Evolutionary conservation across 2,329 filamentous ascomycete species (phyloP).

Genomic region (Paecilomyces sp.): DNA sequence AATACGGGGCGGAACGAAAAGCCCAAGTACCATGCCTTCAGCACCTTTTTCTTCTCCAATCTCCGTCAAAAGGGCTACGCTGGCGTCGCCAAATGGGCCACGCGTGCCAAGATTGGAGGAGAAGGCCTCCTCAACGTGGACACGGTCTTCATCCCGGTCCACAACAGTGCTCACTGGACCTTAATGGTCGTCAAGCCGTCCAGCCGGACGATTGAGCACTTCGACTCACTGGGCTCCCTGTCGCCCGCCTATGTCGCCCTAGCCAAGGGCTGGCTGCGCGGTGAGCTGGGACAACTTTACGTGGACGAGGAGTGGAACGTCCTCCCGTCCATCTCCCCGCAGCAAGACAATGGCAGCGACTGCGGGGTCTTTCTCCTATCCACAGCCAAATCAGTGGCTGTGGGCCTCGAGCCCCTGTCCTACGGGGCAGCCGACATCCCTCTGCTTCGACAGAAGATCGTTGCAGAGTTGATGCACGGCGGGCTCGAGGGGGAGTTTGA

Average conservation of each 20-base stretch:
- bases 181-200: slow-evolving; percentile 39
- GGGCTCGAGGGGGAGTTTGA: slow-evolving; percentile 37
- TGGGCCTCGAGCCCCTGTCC: slow-evolving; percentile 36
- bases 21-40: slow-evolving; percentile 38
- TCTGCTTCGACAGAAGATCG: slow-evolving; percentile 37
- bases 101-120: slow-evolving; percentile 41
- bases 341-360: slow-evolving; percentile 41
- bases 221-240: slow-evolving; percentile 36
- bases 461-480: slow-evolving; percentile 41
- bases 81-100: slow-evolving; percentile 36
- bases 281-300: slow-evolving; percentile 34
- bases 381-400: slow-evolving; percentile 40
- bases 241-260: slow-evolving; percentile 24
- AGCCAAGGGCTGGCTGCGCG: slow-evolving; percentile 35
- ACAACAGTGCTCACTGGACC: slow-evolving; percentile 42
- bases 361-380: slow-evolving; percentile 46
- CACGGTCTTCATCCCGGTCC: slow-evolving; percentile 42
- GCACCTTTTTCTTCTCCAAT: slow-evolving; percentile 39
- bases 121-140: slow-evolving; percentile 37
- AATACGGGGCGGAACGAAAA: slow-evolving; percentile 27
- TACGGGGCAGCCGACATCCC: slow-evolving; percentile 35
- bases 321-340: slow-evolving; percentile 32
- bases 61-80: slow-evolving; percentile 34
- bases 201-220: slow-evolving; percentile 39
- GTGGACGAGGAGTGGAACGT: slow-evolving; percentile 38